A percentile compares a stretch with the other conserved stretches of the same genome.
Conservation (phyloP, 176 grass and related monocot species). For the Calamus simplicifolius region DNA sequence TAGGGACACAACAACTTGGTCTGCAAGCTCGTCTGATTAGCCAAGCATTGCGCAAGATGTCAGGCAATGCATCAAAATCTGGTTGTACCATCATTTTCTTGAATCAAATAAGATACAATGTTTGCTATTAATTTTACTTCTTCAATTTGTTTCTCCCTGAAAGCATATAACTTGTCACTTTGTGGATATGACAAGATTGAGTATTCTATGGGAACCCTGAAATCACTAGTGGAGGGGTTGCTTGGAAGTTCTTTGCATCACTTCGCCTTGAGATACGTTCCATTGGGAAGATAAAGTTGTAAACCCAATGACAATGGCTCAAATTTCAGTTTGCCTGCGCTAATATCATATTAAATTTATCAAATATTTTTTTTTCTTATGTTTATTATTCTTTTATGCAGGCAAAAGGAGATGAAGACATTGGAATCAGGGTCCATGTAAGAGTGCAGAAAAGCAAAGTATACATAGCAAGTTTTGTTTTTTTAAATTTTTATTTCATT, state of each 20-base stretch:
- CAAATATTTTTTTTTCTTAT: neutral
- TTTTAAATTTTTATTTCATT: constrained; percentile 9
- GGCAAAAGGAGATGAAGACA: constrained; percentile 89
- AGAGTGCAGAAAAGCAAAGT: constrained; percentile 99
- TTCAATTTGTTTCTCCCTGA: too few relatives aligned
- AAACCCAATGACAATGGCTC: constrained; percentile 28
- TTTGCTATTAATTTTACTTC: constrained; percentile 18
- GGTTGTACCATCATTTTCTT: constrained; percentile 98
- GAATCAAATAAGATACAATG: constrained; percentile 99
- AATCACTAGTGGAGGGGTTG: constrained; percentile 97
- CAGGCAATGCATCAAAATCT: constrained; percentile 96
- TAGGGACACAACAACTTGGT: constrained; percentile 98
- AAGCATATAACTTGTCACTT: constrained; percentile 8
- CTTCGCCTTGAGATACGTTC: constrained; percentile 92
- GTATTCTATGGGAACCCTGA: constrained; percentile 99
- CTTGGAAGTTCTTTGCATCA: constrained; percentile 96
- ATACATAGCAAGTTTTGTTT: constrained; percentile 12
- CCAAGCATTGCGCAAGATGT: constrained; percentile 99
- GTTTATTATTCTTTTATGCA: constrained; percentile 21
- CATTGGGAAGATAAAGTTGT: constrained; percentile 98
- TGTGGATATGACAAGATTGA: constrained; percentile 46
- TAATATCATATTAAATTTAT: neutral
- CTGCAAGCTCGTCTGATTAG: constrained; percentile 97
- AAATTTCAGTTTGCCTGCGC: neutral
- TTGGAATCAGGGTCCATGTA: constrained; percentile 91